A percentile compares a stretch with the other conserved stretches of the same genome.
These are phyloP conservation scores for Fragaria iinumae DNA, from an alignment of 306 rosid species.

Conservation along the genomic window DNA sequence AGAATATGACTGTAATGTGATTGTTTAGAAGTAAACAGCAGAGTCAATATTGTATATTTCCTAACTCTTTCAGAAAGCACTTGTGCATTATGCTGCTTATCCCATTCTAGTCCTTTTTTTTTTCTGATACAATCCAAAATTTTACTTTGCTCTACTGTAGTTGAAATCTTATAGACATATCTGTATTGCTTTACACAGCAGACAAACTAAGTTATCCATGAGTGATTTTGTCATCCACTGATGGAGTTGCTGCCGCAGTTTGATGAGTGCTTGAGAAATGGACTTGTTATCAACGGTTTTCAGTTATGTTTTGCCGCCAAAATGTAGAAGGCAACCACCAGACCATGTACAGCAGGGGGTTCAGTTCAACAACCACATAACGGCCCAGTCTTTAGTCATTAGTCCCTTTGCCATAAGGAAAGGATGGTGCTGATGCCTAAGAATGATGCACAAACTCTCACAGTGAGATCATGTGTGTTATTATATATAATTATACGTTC, in stretches of 20 bases:
- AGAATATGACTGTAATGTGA: not conserved
- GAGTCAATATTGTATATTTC: not conserved
- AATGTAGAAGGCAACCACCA: constrained; percentile 29
- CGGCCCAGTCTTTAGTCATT: constrained; percentile 8
- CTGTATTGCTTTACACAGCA: constrained; percentile 45
- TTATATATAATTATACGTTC: constrained; percentile 24
- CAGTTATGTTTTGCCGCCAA: constrained; percentile 13
- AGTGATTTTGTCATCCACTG: constrained; percentile 24
- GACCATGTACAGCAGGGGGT: constrained; percentile 23
- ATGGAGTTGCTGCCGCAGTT: constrained; percentile 39
- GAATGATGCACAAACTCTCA: constrained; percentile 27
- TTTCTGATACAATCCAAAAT: not conserved
- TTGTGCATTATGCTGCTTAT: not conserved
- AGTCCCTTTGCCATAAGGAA: constrained; percentile 22
- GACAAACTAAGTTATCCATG: constrained; percentile 36
- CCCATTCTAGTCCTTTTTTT: not conserved
- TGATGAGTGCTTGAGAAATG: constrained; percentile 20
- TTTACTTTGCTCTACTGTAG: not conserved
- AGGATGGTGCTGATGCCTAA: constrained; percentile 28
- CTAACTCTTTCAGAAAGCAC: not conserved
- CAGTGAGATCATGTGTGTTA: constrained; percentile 24
- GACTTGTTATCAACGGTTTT: constrained; percentile 18
- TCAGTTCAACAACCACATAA: constrained; percentile 23
- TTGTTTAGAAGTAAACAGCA: not conserved
- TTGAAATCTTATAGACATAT: constrained; percentile 21